phyloP scores from a whole-genome alignment of 2,329 filamentous ascomycete species.

The Fusarium tuaranense region DNA sequence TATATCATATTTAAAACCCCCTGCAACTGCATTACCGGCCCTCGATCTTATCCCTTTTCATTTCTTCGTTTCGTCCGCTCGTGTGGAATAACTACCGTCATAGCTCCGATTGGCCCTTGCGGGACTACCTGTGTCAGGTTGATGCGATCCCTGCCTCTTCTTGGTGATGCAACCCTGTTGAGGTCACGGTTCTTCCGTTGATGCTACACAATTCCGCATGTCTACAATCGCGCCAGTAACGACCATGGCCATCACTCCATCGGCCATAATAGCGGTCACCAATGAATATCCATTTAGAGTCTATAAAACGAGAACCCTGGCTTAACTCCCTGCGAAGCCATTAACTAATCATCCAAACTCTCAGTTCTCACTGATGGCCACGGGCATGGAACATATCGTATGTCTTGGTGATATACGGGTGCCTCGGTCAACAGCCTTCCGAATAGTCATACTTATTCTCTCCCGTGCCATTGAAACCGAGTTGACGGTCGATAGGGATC shows the following conservation, averaged over 20 bases:
- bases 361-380: not conserved
- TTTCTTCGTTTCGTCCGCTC: constrained; percentile 17
- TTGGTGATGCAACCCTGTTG: not conserved
- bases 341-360: not conserved
- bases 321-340: not conserved
- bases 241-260: not conserved
- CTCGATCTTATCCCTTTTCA: constrained; percentile 9
- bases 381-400: not conserved
- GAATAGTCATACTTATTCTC: not conserved
- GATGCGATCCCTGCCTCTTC: not conserved
- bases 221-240: not conserved
- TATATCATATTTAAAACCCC: constrained; percentile 2
- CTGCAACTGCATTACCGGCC: constrained; percentile 12
- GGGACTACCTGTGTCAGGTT: constrained; percentile 1
- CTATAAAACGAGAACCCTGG: not conserved
- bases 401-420: not conserved
- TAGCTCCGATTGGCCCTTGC: not conserved
- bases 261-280: not conserved
- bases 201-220: not conserved
- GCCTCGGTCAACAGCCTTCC: not conserved
- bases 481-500: not conserved
- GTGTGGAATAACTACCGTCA: constrained; percentile 11
- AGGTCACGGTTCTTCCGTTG: not conserved
- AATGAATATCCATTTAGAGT: not conserved
- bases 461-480: not conserved